Percentiles rank a stretch among this genome's conserved stretches.
phyloP scores from a whole-genome alignment of 495 filamentous ascomycete species.

The Lasiosphaeria hispida region DNA sequence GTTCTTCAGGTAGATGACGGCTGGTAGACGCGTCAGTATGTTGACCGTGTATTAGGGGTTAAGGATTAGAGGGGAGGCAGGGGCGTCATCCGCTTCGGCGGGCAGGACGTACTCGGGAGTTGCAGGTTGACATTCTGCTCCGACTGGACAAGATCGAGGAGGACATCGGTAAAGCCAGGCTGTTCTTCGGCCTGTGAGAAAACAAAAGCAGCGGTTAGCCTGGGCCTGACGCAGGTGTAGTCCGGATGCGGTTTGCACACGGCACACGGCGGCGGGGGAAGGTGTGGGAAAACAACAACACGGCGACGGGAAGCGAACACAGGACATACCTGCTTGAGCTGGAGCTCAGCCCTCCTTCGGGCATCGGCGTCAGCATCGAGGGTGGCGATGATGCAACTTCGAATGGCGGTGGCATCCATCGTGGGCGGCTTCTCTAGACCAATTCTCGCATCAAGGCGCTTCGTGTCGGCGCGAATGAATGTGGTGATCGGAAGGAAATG shows the following conservation, averaged over 20 bases:
- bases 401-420: conserved; percentile 86
- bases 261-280: background rate
- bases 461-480: conserved; percentile 8
- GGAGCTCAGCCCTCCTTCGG: conserved; percentile 82
- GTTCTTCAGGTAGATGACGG: conserved; percentile 97
- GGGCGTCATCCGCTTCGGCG: background rate
- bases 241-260: too few species aligned
- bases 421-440: conserved; percentile 28
- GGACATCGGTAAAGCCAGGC: conserved; percentile 83
- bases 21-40: conserved; percentile 46
- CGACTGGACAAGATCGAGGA: conserved; percentile 83
- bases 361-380: conserved; percentile 81
- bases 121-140: conserved; percentile 82
- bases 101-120: conserved; percentile 71
- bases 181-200: conserved; percentile 77
- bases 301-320: background rate
- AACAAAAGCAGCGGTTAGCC: conserved; percentile 7
- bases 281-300: conserved; percentile 8
- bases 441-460: conserved; percentile 31
- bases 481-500: conserved; percentile 16
- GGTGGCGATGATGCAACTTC: conserved; percentile 84
- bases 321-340: conserved; percentile 83
- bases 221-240: background rate
- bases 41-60: conserved; percentile 17
- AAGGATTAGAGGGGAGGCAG: too few species aligned